phyloP scores from a whole-genome alignment of 768 basidiomycete genomes.

The Rhodocollybia butyracea region DNA sequence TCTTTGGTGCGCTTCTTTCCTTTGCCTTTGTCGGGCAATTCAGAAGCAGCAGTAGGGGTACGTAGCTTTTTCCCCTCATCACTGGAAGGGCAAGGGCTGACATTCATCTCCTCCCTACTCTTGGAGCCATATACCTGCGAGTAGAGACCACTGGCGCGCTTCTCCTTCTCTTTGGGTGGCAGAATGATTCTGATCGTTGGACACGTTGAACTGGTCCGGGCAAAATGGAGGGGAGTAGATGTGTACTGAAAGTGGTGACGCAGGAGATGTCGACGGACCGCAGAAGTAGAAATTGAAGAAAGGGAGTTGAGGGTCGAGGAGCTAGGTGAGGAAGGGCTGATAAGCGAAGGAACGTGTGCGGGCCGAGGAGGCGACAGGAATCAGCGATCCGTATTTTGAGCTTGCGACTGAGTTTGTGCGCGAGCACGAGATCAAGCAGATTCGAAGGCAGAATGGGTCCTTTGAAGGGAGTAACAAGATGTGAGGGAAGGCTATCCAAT shows the following conservation, averaged over 20 bases:
- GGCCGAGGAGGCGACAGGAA: slow-evolving; percentile 38
- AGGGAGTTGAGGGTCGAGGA: too few species aligned
- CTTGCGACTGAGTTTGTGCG: slow-evolving; percentile 16
- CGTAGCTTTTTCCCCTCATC: slow-evolving; percentile 76
- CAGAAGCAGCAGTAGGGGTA: too few species aligned
- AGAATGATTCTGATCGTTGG: slow-evolving; percentile 47
- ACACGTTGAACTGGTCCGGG: slow-evolving; percentile 41
- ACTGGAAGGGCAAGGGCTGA: slow-evolving; percentile 50
- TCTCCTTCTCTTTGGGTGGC: slow-evolving; percentile 24
- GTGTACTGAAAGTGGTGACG: slow-evolving; percentile 36
- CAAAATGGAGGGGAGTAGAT: slow-evolving; percentile 18
- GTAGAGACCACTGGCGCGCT: slow-evolving; percentile 5
- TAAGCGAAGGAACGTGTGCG: slow-evolving; percentile 37
- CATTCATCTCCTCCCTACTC: slow-evolving; percentile 14
- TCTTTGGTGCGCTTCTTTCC: slow-evolving; percentile 11
- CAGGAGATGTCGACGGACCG: slow-evolving; percentile 34
- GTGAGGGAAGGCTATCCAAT: slow-evolving; percentile 79
- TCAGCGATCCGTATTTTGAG: slow-evolving; percentile 22
- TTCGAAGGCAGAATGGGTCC: slow-evolving; percentile 82
- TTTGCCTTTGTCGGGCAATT: too few species aligned
- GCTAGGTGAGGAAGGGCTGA: slow-evolving; percentile 55
- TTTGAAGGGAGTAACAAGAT: slow-evolving; percentile 82
- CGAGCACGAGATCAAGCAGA: slow-evolving; percentile 55
- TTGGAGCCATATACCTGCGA: slow-evolving; percentile 1
- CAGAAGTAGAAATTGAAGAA: slow-evolving; percentile 33